phyloP scores from a whole-genome alignment of 164 flowering plant species.

The Sextonia rubra region DNA sequence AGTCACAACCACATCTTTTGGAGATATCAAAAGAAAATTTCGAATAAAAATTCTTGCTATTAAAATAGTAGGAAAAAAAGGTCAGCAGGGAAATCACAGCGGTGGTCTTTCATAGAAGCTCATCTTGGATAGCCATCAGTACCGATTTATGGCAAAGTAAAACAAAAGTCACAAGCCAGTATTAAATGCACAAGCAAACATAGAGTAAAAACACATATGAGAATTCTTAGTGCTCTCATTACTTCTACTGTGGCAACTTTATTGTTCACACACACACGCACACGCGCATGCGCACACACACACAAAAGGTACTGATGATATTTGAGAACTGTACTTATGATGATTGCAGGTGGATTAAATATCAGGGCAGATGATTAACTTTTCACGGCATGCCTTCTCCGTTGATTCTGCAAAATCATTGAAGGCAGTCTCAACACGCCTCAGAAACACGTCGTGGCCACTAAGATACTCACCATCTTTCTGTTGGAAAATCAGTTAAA shows the following conservation, averaged over 20 bases:
- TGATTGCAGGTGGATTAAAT: conserved; percentile 1
- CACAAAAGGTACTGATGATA: neutral
- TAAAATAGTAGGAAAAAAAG: too few relatives aligned
- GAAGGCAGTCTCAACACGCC: conserved; percentile 83
- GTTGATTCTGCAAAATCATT: conserved; percentile 87
- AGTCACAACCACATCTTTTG: too few relatives aligned
- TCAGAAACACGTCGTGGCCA: conserved; percentile 87
- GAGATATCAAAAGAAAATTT: too few relatives aligned
- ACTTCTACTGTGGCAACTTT: too few relatives aligned
- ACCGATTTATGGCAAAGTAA: neutral
- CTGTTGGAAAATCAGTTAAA: conserved; percentile 34
- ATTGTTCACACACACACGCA: neutral
- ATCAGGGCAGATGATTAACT: conserved; percentile 35
- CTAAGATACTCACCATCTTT: conserved; percentile 94
- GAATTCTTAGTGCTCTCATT: too few relatives aligned
- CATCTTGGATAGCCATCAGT: neutral
- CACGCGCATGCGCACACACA: neutral
- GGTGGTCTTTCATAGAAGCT: neutral
- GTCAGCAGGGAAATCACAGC: too few relatives aligned
- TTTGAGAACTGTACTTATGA: neutral
- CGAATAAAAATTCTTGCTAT: too few relatives aligned
- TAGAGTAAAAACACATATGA: neutral
- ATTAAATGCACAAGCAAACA: neutral
- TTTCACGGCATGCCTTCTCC: conserved; percentile 78
- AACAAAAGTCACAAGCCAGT: neutral